phyloP scores from a whole-genome alignment of 768 basidiomycete species.

The Suillus lakei region DNA sequence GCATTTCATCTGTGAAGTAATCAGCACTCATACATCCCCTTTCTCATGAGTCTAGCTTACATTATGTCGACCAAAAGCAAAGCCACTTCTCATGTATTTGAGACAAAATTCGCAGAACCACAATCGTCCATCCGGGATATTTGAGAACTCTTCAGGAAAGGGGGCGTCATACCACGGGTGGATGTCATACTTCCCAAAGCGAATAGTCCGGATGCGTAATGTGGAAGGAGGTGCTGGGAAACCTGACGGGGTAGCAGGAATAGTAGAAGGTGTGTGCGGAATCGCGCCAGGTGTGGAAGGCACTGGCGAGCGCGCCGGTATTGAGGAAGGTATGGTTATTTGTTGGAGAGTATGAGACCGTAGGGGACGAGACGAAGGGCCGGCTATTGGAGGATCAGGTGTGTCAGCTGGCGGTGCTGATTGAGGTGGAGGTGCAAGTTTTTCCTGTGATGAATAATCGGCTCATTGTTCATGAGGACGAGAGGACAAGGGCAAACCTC shows the following conservation, averaged over 20 bases:
- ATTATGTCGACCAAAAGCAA: conserved; percentile 83
- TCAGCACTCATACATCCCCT: conserved; percentile 16
- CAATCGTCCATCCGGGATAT: conserved; percentile 86
- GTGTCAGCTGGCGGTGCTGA: conserved; percentile 39
- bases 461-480: not conserved
- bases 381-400: conserved; percentile 47
- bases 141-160: conserved; percentile 96
- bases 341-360: conserved; percentile 58
- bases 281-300: conserved; percentile 41
- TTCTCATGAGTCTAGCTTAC: conserved; percentile 47
- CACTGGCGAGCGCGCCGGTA: conserved; percentile 39
- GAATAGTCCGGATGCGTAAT: conserved; percentile 83
- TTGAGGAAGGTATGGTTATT: conserved; percentile 33
- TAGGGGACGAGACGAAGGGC: conserved; percentile 64
- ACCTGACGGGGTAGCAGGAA: conserved; percentile 34
- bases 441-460: conserved; percentile 43
- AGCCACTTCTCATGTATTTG: conserved; percentile 96
- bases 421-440: conserved; percentile 48
- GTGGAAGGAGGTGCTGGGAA: conserved; percentile 35
- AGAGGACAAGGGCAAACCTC: conserved; percentile 57
- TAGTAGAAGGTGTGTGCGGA: conserved; percentile 38
- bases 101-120: conserved; percentile 99
- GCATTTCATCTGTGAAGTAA: conserved; percentile 79
- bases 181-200: conserved; percentile 91
- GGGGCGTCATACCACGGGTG: conserved; percentile 99